Base-by-base conservation (phyloP, 202 grass and related monocot genomes). In the Musa balbisiana region DNA sequence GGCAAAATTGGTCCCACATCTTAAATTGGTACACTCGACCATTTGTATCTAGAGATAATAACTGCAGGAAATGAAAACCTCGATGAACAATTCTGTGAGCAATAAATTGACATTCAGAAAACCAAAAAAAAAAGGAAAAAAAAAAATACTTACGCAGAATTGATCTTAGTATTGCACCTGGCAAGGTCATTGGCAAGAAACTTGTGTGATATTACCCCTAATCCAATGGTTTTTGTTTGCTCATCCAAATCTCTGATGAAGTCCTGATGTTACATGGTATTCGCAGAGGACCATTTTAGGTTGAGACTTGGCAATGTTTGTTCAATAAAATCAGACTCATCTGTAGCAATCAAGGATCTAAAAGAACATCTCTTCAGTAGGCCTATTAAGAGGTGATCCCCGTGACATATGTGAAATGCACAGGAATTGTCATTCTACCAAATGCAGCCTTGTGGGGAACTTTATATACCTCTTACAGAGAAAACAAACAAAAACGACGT, bases 401-500 rank as follows among this genome's bases (percentile, higher is more conserved):
- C 23, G 12, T 65, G 23, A 14, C 2, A 17, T 20, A 60, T 60
- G 56, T 12, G 56, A 60, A 60, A 60, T 60, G 56, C 0, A 21
- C 15, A 27, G 26, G n/a, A 11, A 26, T 20, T 11, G 11, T 23
- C 63, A 65, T 25, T 23, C 21, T 26, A 26, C 1, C 62, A 64
- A 25, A 64, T 24, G 23, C 20, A 65, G 23, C 21, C 26, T 60
- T 21, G 63, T 65, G 63, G 63, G 26, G 63, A 65, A 65, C 2
- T 65, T 65, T 23, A 65, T 65, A 65, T 25, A 65, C 63, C 63
- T 65, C 63, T 65, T 65, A 14, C 63, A 26, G 12, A 26, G 63
- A 1, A 65, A 27, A 11, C 21, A 65, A 25, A 26, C 12, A 10
- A 65, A 27, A 65, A 27, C 33, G 2, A 14, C 10, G 22, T 65